phyloP scores from a whole-genome alignment of 176 grass and related monocot species.

The Aegilops longissima region DNA sequence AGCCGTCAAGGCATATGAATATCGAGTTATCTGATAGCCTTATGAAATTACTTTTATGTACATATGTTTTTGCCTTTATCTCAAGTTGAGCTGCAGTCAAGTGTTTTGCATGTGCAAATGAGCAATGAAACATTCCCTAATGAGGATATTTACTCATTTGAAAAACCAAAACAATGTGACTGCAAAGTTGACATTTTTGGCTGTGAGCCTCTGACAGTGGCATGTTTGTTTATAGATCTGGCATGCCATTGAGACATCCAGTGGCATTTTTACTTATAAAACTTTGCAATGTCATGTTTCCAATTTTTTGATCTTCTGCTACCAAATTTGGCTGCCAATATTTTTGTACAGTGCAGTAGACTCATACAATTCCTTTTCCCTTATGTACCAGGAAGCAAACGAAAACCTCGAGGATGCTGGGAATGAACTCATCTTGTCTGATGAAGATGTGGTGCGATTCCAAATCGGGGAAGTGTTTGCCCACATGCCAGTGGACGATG shows the following conservation, averaged over 20 bases:
- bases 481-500: slow-evolving; percentile 83
- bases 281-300: not conserved
- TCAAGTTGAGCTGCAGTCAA: not conserved
- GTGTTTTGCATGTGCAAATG: not conserved
- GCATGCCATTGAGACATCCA: not conserved
- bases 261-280: not conserved
- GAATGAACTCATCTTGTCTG: slow-evolving; percentile 90
- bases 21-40: not conserved
- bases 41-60: not conserved
- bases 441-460: slow-evolving; percentile 92
- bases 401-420: slow-evolving; percentile 94
- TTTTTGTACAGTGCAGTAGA: not conserved
- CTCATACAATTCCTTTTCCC: not conserved
- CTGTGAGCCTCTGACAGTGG: not conserved
- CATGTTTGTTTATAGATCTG: not conserved
- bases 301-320: not conserved
- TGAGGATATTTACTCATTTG: not conserved
- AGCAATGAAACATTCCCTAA: not conserved
- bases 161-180: not conserved
- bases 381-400: slow-evolving; percentile 69
- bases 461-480: slow-evolving; percentile 92
- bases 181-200: not conserved
- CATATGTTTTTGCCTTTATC: not conserved
- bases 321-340: not conserved
- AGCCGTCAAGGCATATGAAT: not conserved